phyloP scores from a whole-genome alignment of 31 red algal species.

The Odonthalia washingtoniensis region DNA sequence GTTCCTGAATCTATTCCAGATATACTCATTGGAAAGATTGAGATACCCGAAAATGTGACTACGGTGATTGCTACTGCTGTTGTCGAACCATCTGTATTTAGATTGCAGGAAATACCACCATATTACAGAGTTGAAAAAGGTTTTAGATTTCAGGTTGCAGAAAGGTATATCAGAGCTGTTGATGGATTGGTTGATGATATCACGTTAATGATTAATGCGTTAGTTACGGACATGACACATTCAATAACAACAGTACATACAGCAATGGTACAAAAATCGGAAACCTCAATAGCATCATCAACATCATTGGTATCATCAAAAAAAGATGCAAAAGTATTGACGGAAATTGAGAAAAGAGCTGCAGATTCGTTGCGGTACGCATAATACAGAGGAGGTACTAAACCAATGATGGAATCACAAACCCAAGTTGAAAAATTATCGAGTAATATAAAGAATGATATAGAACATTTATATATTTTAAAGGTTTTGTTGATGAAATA shows the following conservation, averaged over 20 bases:
- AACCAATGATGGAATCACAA: slow-evolving; percentile 53
- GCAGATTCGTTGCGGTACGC: slow-evolving; percentile 40
- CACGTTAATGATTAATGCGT: slow-evolving; percentile 38
- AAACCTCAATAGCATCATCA: background rate
- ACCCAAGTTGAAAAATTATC: slow-evolving; percentile 51
- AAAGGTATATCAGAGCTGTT: slow-evolving; percentile 58
- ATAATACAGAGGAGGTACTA: slow-evolving; percentile 46
- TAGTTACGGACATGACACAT: slow-evolving; percentile 42
- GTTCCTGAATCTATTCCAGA: slow-evolving; percentile 34
- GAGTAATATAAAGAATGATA: slow-evolving; percentile 37
- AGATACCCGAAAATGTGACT: slow-evolving; percentile 43
- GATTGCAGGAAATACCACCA: slow-evolving; percentile 43
- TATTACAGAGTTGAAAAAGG: slow-evolving; percentile 33
- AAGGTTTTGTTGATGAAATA: slow-evolving; percentile 36
- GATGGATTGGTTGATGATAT: slow-evolving; percentile 38
- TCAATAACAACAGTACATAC: slow-evolving; percentile 30
- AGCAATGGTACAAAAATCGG: background rate
- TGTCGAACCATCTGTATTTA: slow-evolving; percentile 31
- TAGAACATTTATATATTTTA: slow-evolving; percentile 47
- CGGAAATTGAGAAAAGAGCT: slow-evolving; percentile 49
- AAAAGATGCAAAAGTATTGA: background rate
- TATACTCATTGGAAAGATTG: slow-evolving; percentile 41
- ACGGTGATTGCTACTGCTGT: slow-evolving; percentile 22
- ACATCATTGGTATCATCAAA: background rate
- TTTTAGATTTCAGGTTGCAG: slow-evolving; percentile 35